phyloP scores from a whole-genome alignment of 495 filamentous ascomycete species.

The Barbatosphaeria neglecta region DNA sequence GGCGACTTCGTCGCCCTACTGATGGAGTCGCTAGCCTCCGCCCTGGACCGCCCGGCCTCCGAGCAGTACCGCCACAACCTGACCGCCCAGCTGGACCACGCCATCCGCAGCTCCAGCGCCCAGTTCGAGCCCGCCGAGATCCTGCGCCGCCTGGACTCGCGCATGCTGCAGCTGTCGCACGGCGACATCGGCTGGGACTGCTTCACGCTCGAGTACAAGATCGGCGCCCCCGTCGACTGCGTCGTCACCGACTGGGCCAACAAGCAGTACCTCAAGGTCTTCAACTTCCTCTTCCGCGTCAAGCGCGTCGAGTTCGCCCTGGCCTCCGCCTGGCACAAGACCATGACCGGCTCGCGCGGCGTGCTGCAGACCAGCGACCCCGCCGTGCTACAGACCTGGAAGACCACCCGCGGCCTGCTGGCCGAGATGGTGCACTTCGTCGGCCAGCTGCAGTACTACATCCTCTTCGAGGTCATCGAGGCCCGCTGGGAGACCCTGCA shows the following conservation, averaged over 20 bases:
- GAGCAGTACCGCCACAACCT: slow-evolving; percentile 90
- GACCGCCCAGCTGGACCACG: slow-evolving; percentile 94
- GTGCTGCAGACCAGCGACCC: slow-evolving; percentile 76
- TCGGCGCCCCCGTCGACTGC: slow-evolving; percentile 93
- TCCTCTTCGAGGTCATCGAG: slow-evolving; percentile 97
- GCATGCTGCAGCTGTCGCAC: slow-evolving; percentile 89
- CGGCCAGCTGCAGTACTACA: slow-evolving; percentile 95
- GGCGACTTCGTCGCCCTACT: slow-evolving; percentile 96
- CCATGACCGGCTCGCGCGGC: slow-evolving; percentile 88
- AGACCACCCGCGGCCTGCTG: slow-evolving; percentile 69
- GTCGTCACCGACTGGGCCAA: slow-evolving; percentile 92
- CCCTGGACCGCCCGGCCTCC: slow-evolving; percentile 89
- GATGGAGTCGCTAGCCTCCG: slow-evolving; percentile 90
- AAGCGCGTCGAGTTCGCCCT: slow-evolving; percentile 96
- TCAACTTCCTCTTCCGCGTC: slow-evolving; percentile 98
- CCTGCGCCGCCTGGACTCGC: slow-evolving; percentile 80
- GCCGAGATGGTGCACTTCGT: slow-evolving; percentile 99
- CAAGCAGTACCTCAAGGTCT: slow-evolving; percentile 94
- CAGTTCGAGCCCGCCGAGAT: slow-evolving; percentile 94
- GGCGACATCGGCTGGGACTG: slow-evolving; percentile 99
- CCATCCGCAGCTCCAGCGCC: slow-evolving; percentile 92
- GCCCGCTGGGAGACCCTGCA: slow-evolving; percentile 83
- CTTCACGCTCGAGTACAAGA: slow-evolving; percentile 98
- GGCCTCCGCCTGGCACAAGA: slow-evolving; percentile 81
- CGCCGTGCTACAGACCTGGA: slow-evolving; percentile 75